Evolutionary conservation across 345 rosid species (phyloP).

Genomic region (Hevea brasiliensis): DNA sequence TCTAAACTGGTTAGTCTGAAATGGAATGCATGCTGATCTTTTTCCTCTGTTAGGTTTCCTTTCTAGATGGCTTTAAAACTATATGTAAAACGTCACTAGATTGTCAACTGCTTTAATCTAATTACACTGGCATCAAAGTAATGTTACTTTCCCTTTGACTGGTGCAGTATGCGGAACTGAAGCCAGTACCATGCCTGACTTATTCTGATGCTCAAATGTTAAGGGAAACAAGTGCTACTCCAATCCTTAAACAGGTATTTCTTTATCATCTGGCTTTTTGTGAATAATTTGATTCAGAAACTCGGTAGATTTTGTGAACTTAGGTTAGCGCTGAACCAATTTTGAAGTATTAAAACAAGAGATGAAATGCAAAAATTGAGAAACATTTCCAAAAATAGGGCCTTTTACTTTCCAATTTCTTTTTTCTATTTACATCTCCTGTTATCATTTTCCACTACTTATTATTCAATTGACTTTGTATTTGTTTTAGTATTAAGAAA

Average conservation of each 20-base stretch:
- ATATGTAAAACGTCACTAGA: background rate
- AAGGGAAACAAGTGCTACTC: conserved; percentile 76
- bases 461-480: background rate
- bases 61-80: conserved; percentile 6
- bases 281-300: background rate
- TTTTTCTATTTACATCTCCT: background rate
- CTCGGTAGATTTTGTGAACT: too few relatives aligned
- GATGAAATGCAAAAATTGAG: background rate
- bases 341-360: background rate
- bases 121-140: background rate
- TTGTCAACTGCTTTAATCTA: background rate
- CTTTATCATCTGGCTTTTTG: background rate
- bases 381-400: background rate
- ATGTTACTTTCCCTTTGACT: conserved; percentile 15
- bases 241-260: conserved; percentile 83
- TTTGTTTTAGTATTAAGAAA: background rate
- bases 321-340: background rate
- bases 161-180: conserved; percentile 91
- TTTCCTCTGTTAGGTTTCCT: background rate
- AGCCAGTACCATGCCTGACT: conserved; percentile 92
- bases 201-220: conserved; percentile 67
- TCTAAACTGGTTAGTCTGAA: background rate
- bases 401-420: background rate
- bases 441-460: background rate
- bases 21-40: background rate